Evolutionary conservation across 805 yeast species (phyloP).

Genomic region (Ogataea chonburiensis): DNA sequence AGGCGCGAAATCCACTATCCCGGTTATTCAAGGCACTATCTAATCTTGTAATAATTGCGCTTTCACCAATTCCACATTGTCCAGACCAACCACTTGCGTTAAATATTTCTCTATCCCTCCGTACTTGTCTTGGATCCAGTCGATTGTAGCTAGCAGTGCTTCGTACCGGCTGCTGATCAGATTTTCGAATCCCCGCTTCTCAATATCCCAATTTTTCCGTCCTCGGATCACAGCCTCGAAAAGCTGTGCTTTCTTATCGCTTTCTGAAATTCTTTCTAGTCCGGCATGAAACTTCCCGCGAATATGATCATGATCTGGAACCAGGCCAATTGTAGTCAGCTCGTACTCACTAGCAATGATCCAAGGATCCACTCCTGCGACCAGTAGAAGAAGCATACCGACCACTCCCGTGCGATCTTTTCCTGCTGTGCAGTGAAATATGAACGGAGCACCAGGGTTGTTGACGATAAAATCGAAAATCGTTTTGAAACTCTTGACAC

Average conservation of each 20-base stretch:
- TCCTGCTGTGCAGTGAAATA: conserved; percentile 83
- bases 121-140: conserved; percentile 47
- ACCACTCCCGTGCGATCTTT: conserved; percentile 82
- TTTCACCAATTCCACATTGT: conserved; percentile 41
- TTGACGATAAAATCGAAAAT: conserved; percentile 60
- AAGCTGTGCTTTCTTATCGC: conserved; percentile 23
- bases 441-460: conserved; percentile 46
- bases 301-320: conserved; percentile 45
- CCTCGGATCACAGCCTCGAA: conserved; percentile 35
- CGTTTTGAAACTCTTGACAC: conserved; percentile 44
- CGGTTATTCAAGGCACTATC: conserved; percentile 5
- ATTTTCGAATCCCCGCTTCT: conserved; percentile 55
- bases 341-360: conserved; percentile 75
- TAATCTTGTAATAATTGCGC: conserved; percentile 20
- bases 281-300: conserved; percentile 36
- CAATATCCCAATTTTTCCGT: conserved; percentile 41
- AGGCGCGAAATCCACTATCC: conserved; percentile 1
- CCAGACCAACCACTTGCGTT: conserved; percentile 43
- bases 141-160: conserved; percentile 65
- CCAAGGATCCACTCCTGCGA: conserved; percentile 64
- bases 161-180: conserved; percentile 65
- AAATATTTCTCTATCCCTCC: conserved; percentile 54
- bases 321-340: conserved; percentile 63
- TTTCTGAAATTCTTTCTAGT: conserved; percentile 25
- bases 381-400: conserved; percentile 61